A percentile compares a stretch with the other conserved stretches of the same genome.
phyloP scores from a whole-genome alignment of 805 yeast genomes.

The Lachancea cidri region DNA sequence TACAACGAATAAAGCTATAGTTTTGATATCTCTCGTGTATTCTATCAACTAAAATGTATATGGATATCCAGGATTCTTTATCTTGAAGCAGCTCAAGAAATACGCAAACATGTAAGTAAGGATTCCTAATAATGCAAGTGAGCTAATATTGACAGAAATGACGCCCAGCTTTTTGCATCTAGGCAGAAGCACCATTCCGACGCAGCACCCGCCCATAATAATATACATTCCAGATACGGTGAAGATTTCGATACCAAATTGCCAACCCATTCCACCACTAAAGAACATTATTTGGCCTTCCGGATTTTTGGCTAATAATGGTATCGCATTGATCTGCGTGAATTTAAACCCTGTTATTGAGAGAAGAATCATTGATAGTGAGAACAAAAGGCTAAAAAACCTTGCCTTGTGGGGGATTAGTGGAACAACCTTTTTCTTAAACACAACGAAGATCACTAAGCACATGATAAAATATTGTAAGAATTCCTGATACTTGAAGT shows the following conservation, averaged over 20 bases:
- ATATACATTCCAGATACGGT: constrained; percentile 49
- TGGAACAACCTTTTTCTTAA: constrained; percentile 45
- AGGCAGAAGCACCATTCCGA: constrained; percentile 39
- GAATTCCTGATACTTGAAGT: constrained; percentile 41
- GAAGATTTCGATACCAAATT: constrained; percentile 64
- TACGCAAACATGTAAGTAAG: constrained; percentile 22
- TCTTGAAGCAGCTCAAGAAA: constrained; percentile 22
- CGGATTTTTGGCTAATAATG: constrained; percentile 53
- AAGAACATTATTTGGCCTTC: constrained; percentile 49
- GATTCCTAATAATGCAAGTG: constrained; percentile 12
- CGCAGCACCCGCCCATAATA: constrained; percentile 38
- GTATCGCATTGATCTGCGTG: constrained; percentile 53
- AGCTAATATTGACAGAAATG: constrained; percentile 18
- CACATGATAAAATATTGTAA: constrained; percentile 42
- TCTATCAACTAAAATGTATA: constrained; percentile 11
- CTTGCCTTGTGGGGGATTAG: constrained; percentile 24
- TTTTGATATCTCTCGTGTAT: not conserved
- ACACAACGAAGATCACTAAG: constrained; percentile 39
- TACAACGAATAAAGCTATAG: not conserved
- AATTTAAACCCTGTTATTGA: constrained; percentile 63
- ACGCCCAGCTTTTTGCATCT: constrained; percentile 13
- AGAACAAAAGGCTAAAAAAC: constrained; percentile 31
- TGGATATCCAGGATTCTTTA: constrained; percentile 30
- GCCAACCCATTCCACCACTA: constrained; percentile 62
- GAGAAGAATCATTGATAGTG: constrained; percentile 37